phyloP scores from a whole-genome alignment of 805 yeast genomes.

The Ogataea haglerorum region DNA sequence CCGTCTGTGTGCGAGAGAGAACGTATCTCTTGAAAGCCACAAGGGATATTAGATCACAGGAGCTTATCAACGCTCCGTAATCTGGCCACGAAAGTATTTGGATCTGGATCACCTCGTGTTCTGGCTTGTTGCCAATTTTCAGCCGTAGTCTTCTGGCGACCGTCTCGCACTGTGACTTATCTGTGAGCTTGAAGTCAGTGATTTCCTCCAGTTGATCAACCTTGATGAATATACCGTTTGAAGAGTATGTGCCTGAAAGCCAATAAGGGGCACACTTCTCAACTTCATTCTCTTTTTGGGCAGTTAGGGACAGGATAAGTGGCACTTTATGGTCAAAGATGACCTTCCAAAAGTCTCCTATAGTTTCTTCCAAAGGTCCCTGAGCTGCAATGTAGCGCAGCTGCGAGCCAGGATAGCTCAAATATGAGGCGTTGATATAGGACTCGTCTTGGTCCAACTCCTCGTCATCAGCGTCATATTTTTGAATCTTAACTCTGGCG shows the following conservation, averaged over 20 bases:
- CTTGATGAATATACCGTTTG: constrained; percentile 24
- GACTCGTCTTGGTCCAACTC: constrained; percentile 38
- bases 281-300: constrained; percentile 69
- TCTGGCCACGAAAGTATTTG: constrained; percentile 85
- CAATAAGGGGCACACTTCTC: constrained; percentile 85
- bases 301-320: constrained; percentile 71
- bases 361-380: constrained; percentile 76
- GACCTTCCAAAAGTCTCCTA: constrained; percentile 83
- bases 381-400: constrained; percentile 77
- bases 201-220: constrained; percentile 27
- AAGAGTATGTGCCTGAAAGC: constrained; percentile 54
- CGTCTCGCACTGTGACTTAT: constrained; percentile 21
- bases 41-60: constrained; percentile 54
- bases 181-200: constrained; percentile 25
- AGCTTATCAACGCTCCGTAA: constrained; percentile 58
- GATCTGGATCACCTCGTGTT: constrained; percentile 62
- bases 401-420: constrained; percentile 39
- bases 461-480: constrained; percentile 15
- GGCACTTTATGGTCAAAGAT: constrained; percentile 60
- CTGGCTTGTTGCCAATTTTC: constrained; percentile 29
- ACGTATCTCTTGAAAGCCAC: constrained; percentile 38
- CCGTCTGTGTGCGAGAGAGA: constrained; percentile 14
- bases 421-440: constrained; percentile 86
- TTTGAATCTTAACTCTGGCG: constrained; percentile 64
- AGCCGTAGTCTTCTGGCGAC: constrained; percentile 45